These are phyloP conservation scores for Yarrowia deformans DNA, from an alignment of 805 yeast species.

Conservation along the genomic window DNA sequence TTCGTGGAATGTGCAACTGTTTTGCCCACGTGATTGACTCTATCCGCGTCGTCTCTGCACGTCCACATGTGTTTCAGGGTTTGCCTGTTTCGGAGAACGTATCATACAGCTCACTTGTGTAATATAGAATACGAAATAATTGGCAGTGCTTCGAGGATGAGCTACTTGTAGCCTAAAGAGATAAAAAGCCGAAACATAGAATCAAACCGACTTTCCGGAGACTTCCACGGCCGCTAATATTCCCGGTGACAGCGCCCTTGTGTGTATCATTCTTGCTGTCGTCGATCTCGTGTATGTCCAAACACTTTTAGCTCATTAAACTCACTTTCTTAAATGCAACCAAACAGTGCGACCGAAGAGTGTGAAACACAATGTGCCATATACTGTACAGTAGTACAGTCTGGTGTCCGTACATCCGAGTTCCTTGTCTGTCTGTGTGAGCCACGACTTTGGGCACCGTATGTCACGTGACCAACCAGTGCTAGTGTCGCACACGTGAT, in stretches of 20 bases:
- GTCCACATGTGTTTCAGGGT: constrained; percentile 16
- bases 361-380: neutral
- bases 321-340: constrained; percentile 14
- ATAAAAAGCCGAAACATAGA: no score
- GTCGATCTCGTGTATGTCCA: constrained; percentile 18
- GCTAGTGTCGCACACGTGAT: neutral
- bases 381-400: no score
- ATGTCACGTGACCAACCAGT: neutral
- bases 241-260: neutral
- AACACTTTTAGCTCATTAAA: constrained; percentile 9
- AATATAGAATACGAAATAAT: no score
- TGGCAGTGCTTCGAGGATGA: no score
- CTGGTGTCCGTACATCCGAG: neutral
- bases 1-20: neutral
- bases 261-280: constrained; percentile 22
- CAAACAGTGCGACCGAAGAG: neutral
- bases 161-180: no score
- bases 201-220: no score
- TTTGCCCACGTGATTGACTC: constrained; percentile 28
- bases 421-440: no score
- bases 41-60: constrained; percentile 35
- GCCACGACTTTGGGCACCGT: neutral
- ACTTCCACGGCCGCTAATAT: neutral
- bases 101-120: no score
- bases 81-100: neutral